A percentile compares a stretch with the other conserved stretches of the same genome.
These are phyloP conservation scores for Aureobasidium sp. DNA, from an alignment of 2,329 filamentous ascomycete species.

Conservation along the genomic window DNA sequence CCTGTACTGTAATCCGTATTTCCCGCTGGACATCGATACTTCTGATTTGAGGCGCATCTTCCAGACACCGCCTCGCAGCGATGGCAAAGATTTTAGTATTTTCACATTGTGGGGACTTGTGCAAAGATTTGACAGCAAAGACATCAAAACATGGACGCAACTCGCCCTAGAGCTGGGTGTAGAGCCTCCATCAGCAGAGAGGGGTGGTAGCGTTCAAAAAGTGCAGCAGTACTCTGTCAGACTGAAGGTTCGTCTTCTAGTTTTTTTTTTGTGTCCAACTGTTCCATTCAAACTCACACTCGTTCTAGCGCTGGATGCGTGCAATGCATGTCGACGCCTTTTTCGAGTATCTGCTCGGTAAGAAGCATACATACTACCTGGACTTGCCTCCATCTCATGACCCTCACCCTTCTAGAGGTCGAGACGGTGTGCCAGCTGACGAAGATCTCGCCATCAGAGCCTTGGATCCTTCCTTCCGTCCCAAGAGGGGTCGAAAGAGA, in stretches of 20 bases:
- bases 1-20: slow-evolving; percentile 81
- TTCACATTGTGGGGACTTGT: slow-evolving; percentile 74
- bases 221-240: slow-evolving; percentile 91
- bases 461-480: slow-evolving; percentile 66
- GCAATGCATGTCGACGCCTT: slow-evolving; percentile 94
- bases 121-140: slow-evolving; percentile 66
- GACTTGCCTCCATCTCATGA: slow-evolving; percentile 62
- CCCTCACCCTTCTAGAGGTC: slow-evolving; percentile 56
- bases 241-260: slow-evolving; percentile 59
- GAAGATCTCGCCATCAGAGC: slow-evolving; percentile 85
- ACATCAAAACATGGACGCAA: slow-evolving; percentile 90
- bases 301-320: slow-evolving; percentile 71
- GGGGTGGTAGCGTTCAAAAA: slow-evolving; percentile 79
- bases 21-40: slow-evolving; percentile 64
- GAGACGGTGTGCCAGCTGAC: slow-evolving; percentile 77
- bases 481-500: slow-evolving; percentile 52
- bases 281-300: background rate
- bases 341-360: slow-evolving; percentile 79
- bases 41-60: slow-evolving; percentile 67
- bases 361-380: slow-evolving; percentile 71
- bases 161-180: slow-evolving; percentile 82
- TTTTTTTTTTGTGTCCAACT: background rate
- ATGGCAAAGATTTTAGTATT: slow-evolving; percentile 77
- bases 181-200: slow-evolving; percentile 71
- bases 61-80: slow-evolving; percentile 72